Base-by-base conservation (phyloP, 768 basidiomycete species). In the Gloeopeniophorella convolvens region DNA sequence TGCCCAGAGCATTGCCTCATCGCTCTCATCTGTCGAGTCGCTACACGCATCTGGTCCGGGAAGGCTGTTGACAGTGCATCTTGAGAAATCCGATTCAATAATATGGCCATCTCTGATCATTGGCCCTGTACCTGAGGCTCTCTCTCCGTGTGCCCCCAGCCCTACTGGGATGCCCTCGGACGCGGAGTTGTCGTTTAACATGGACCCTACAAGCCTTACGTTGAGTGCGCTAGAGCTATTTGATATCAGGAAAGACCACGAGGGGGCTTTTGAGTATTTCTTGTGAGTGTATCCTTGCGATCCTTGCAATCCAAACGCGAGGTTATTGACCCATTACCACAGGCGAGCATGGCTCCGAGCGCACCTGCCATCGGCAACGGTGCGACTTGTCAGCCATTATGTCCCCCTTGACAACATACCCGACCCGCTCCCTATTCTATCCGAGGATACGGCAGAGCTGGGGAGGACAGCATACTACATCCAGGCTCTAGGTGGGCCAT, bases 311-410 rank as follows among this genome's bases (percentile, higher is more conserved):
- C 2, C 24, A n/a, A n/a, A n/a, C 15, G 15, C 31, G 5, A 28
- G 24, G 30, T 39, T 37, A 12, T 37, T 42, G 28, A 48, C 33
- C 31, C 32, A 30, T 3, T 39, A 33, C 37, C 21, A 15, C 58
- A 90, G 88, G 55, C 87, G 86, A 42, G 85, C 87, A 28, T 90
- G 88, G 88, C 82, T 82, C 45, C 84, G 84, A 63, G 78, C 82
- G 3, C 84, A 79, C 62, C 70, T 82, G 5, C 85, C 87, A 5
- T 79, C 85, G 8, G 80, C 88, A 0, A 84, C 84, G 3, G 84
- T 89, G 73, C 80, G 85, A 47, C 76, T 90, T 15, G 84, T 80
- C 28, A 78, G 82, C 1, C 76, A 86, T 54, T 90, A 88, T 60
- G 62, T 89, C 31, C 82, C 85, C 9, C 65, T 80, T 12, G 75